Evolutionary conservation across 2,329 filamentous ascomycete genomes (phyloP).

Genomic region (Exophiala aquamarina): DNA sequence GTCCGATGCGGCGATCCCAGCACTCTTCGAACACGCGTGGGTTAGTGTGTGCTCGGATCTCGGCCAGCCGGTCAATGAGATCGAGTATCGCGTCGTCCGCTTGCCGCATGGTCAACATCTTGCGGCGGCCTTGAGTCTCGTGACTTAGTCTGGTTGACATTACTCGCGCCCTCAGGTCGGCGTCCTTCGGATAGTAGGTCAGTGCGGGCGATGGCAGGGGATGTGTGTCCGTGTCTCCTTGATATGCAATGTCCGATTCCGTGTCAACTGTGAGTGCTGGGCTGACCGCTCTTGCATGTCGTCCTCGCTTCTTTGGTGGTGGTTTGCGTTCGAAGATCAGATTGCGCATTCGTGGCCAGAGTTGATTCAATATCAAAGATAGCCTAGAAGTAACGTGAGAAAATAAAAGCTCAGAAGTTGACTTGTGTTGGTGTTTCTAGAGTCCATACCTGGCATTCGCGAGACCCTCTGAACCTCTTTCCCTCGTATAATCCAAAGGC

Average conservation of each 20-base stretch:
- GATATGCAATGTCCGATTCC: not conserved
- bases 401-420: too few species aligned
- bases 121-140: not conserved
- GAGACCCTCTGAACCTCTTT: constrained; percentile 5
- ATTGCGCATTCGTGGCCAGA: constrained; percentile 24
- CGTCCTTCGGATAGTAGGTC: too few species aligned
- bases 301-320: not conserved
- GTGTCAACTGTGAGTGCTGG: not conserved
- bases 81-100: constrained; percentile 17
- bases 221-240: not conserved
- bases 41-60: constrained; percentile 13
- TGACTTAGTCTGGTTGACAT: not conserved
- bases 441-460: constrained; percentile 13
- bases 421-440: too few species aligned
- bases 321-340: constrained; percentile 15
- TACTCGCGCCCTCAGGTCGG: not conserved
- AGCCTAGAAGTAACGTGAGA: constrained; percentile 19
- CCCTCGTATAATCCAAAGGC: constrained; percentile 15
- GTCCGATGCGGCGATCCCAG: constrained; percentile 15
- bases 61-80: constrained; percentile 10
- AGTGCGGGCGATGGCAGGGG: not conserved
- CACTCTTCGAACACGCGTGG: constrained; percentile 13
- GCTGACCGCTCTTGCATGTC: not conserved
- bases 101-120: constrained; percentile 10
- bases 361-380: constrained; percentile 11